A percentile compares a stretch with the other conserved stretches of the same genome.
Conservation (phyloP, 352 stramenopile species). For the Saprolegnia diclina region DNA sequence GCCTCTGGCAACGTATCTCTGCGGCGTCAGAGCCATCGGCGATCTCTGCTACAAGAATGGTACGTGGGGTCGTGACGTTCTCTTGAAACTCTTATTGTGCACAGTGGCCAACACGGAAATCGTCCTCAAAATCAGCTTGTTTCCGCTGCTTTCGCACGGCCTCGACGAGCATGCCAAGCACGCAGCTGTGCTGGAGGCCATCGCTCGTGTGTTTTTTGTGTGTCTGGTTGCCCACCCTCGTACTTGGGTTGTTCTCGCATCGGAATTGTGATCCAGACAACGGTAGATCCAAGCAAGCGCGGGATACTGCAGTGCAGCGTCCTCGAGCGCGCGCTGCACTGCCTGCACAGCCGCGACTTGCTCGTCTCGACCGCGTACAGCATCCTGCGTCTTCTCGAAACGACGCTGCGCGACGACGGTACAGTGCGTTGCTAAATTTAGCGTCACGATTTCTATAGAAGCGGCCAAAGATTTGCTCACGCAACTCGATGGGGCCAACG, state of each 20-base stretch:
- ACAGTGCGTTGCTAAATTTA: no score
- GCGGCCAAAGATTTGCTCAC: slow-evolving; percentile 15
- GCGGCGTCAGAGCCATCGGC: slow-evolving; percentile 28
- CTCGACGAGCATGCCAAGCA: not conserved
- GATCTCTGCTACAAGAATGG: slow-evolving; percentile 17
- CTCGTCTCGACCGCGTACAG: not conserved
- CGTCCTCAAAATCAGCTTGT: not conserved
- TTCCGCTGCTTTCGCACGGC: slow-evolving; percentile 1
- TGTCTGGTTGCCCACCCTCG: not conserved
- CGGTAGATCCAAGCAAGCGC: not conserved
- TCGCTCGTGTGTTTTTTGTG: slow-evolving; percentile 1
- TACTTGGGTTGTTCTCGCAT: not conserved
- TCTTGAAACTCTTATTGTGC: no score
- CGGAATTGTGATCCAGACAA: not conserved
- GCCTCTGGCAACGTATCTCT: slow-evolving; percentile 23
- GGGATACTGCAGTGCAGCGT: not conserved
- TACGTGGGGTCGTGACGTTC: not conserved
- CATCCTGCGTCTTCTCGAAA: not conserved
- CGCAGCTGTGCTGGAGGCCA: not conserved
- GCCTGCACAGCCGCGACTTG: not conserved
- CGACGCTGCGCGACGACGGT: slow-evolving; percentile 13
- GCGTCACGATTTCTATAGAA: no score
- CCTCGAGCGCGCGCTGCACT: not conserved
- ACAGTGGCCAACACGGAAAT: not conserved
- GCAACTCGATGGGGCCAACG: not conserved